Evolutionary conservation across 75 land plant genomes (phyloP).

Genomic region (Cupressus sempervirens): DNA sequence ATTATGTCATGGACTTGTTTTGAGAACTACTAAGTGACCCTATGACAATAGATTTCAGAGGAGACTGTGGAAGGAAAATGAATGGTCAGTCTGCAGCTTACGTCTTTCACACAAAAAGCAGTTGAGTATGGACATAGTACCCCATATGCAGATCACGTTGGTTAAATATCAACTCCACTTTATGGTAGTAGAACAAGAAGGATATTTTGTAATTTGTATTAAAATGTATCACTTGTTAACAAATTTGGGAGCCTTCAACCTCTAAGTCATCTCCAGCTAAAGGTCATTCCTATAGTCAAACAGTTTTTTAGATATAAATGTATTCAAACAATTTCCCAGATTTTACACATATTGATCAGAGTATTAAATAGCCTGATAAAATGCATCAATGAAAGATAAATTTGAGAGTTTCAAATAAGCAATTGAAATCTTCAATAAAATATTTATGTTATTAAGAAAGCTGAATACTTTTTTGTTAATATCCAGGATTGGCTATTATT

Average conservation of each 20-base stretch:
- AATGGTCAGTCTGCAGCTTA: neutral
- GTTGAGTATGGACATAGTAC: neutral
- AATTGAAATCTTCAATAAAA: too few species aligned
- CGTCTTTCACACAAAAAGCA: neutral
- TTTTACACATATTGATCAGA: too few species aligned
- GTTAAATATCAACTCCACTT: neutral
- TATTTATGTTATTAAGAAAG: too few species aligned
- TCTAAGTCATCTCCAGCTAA: neutral
- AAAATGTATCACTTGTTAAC: neutral
- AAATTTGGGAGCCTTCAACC: neutral
- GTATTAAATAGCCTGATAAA: too few species aligned
- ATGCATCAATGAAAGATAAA: too few species aligned
- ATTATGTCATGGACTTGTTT: neutral
- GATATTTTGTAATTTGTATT: neutral
- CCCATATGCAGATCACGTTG: neutral
- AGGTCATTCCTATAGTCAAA: neutral
- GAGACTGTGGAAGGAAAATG: neutral
- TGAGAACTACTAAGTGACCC: neutral
- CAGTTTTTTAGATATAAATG: too few species aligned
- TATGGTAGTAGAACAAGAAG: neutral
- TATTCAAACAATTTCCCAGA: too few species aligned
- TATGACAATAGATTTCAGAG: too few species aligned
- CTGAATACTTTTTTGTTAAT: too few species aligned
- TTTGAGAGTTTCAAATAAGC: too few species aligned
- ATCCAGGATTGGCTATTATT: too few species aligned